Percentiles rank a stretch among this genome's conserved stretches.
Evolutionary conservation across 2,329 filamentous ascomycete genomes (phyloP).

Genomic region (Trichoderma asperellum): DNA sequence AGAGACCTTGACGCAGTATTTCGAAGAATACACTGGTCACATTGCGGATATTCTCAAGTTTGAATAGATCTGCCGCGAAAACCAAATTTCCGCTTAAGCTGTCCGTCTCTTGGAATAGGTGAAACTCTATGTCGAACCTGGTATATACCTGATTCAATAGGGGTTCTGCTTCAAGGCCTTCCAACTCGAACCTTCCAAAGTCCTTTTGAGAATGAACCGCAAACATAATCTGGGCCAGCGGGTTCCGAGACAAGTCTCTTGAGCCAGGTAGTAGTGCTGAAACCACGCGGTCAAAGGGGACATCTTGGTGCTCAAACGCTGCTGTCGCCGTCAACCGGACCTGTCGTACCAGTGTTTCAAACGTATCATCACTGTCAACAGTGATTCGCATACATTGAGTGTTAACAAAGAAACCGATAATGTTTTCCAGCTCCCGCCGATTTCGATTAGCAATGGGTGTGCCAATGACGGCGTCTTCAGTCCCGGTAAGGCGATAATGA

Average conservation of each 20-base stretch:
- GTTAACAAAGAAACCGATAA: conserved; percentile 38
- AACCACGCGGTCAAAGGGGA: conserved; percentile 32
- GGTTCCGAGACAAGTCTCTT: conserved; percentile 32
- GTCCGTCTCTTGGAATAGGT: conserved; percentile 33
- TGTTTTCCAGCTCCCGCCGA: conserved; percentile 30
- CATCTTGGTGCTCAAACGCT: conserved; percentile 33
- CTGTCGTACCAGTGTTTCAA: conserved; percentile 30
- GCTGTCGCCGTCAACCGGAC: conserved; percentile 27
- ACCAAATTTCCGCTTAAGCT: conserved; percentile 28
- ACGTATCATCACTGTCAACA: conserved; percentile 29
- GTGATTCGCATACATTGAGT: conserved; percentile 35
- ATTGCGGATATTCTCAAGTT: conserved; percentile 32
- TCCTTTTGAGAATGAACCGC: conserved; percentile 34
- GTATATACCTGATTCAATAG: conserved; percentile 25
- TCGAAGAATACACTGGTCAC: conserved; percentile 31
- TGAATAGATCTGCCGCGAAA: conserved; percentile 35
- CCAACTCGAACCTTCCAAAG: conserved; percentile 31
- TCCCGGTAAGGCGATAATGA: conserved; percentile 37
- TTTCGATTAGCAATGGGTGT: conserved; percentile 32
- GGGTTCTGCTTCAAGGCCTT: conserved; percentile 30
- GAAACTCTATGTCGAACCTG: conserved; percentile 36
- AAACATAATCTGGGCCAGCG: conserved; percentile 32
- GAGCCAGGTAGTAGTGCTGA: conserved; percentile 24
- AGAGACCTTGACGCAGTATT: conserved; percentile 31
- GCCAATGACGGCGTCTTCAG: conserved; percentile 34